These are phyloP conservation scores for Candida pini DNA, from an alignment of 805 yeast genomes.

Conservation along the genomic window DNA sequence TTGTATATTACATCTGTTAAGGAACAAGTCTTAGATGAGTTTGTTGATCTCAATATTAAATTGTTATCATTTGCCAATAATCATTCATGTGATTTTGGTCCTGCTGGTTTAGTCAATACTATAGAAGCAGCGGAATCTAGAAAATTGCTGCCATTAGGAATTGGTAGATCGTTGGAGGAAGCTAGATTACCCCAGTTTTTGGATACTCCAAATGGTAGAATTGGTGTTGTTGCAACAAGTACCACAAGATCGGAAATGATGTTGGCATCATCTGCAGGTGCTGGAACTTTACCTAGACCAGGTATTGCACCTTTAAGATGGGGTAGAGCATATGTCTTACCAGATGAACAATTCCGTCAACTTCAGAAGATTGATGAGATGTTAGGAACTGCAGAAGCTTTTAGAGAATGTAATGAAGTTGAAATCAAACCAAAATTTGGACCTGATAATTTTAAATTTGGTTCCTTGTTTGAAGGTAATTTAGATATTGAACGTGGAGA, in stretches of 20 bases:
- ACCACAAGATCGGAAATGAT: constrained; percentile 24
- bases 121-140: constrained; percentile 21
- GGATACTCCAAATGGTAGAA: constrained; percentile 23
- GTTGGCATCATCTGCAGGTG: constrained; percentile 22
- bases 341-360: constrained; percentile 21
- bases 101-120: constrained; percentile 21
- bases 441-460: constrained; percentile 21
- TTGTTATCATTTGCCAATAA: constrained; percentile 24
- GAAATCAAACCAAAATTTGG: constrained; percentile 22
- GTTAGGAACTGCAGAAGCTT: constrained; percentile 25
- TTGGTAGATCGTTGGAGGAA: constrained; percentile 24
- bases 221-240: constrained; percentile 22
- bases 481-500: constrained; percentile 22
- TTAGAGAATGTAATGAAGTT: constrained; percentile 26
- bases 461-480: constrained; percentile 25
- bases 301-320: constrained; percentile 25
- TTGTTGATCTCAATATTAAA: constrained; percentile 19
- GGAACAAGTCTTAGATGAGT: constrained; percentile 20
- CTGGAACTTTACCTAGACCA: constrained; percentile 23
- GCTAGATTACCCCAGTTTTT: constrained; percentile 21
- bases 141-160: constrained; percentile 20
- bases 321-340: constrained; percentile 22
- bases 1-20: constrained; percentile 23
- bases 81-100: constrained; percentile 25
- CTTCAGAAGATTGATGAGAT: constrained; percentile 23